A percentile compares a stretch with the other conserved stretches of the same genome.
Evolutionary conservation across 2,329 filamentous ascomycete species (phyloP).

Genomic region (Paecilomyces sp.): DNA sequence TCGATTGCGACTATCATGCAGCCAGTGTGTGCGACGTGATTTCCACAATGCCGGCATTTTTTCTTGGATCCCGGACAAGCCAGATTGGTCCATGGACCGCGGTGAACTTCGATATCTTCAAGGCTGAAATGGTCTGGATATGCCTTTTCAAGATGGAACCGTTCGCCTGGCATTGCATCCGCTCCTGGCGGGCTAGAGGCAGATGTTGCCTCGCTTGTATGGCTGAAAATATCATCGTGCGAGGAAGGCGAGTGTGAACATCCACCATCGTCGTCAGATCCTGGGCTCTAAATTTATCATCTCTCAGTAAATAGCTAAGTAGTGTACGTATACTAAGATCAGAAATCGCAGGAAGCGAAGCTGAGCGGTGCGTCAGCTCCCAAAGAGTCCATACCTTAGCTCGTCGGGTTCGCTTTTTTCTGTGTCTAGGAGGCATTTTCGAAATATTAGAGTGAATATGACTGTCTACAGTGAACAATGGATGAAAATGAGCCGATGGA

Average conservation of each 20-base stretch:
- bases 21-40: not conserved
- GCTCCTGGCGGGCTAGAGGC: not conserved
- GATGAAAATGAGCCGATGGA: too few relatives aligned
- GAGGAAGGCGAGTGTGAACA: not conserved
- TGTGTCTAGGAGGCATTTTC: not conserved
- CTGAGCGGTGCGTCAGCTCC: not conserved
- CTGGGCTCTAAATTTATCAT: not conserved
- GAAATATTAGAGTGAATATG: too few relatives aligned
- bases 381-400: not conserved
- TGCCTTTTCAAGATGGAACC: not conserved
- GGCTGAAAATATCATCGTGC: not conserved
- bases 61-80: not conserved
- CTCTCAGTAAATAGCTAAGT: not conserved
- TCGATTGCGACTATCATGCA: not conserved
- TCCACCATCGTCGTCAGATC: not conserved
- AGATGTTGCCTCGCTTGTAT: not conserved
- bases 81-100: not conserved
- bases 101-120: not conserved
- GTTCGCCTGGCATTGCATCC: not conserved
- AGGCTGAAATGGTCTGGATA: not conserved
- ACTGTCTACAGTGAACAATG: too few relatives aligned
- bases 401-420: not conserved
- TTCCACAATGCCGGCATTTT: not conserved
- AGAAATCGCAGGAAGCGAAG: not conserved
- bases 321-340: too few relatives aligned